Evolutionary conservation across 176 grass and related monocot genomes (phyloP), one percentile per base, ranked within the genome.

Genomic region (Cenchrus purpureus): DNA sequence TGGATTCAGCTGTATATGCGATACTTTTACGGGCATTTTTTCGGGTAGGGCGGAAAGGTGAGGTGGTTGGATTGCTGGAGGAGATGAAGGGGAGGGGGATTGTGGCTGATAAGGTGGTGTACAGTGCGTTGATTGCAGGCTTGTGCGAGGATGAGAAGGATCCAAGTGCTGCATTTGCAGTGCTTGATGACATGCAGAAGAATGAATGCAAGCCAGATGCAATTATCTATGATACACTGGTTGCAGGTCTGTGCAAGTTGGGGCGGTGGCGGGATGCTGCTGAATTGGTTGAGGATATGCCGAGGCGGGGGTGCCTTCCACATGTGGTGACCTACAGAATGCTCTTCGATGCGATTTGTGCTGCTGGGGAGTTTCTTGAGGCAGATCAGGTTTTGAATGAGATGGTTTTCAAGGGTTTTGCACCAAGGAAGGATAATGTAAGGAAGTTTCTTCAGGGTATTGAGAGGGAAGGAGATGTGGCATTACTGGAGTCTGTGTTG

Each of bases 281-380:
- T 29, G 92, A 95, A 71, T 68, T 94, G 48, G 71, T 94, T 32
- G 90, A 94, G 44, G 92, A 94, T 85, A 92, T 94, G 92, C 92
- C 92, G 8, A 83, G 92, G 66, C 81, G 74, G 79, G 81, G 76
- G 15, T 94, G 90, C 79, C 53, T 28, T 64, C 89, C 81, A 10
- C 87, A 94, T 76, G 82, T 94, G 66, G 83, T 94, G 44, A 88
- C 85, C 14, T 88, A 94, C 40, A 82, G 90, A 55, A 87, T 79
- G 48, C 42, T 94, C 43, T 92, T 94, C 68, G 82, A 86, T 87
- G 90, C 69, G 12, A 76, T 92, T 74, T 92, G 87, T 77, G 79
- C 82, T 86, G 85, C 82, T 75, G 79, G 68, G 28, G 87, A 86
- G 42, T 72, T 92, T n/a, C 51, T 17, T 6, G 91, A 89, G 43